Base-by-base conservation (phyloP, 164 flowering plant genomes). In the Piper betle region DNA sequence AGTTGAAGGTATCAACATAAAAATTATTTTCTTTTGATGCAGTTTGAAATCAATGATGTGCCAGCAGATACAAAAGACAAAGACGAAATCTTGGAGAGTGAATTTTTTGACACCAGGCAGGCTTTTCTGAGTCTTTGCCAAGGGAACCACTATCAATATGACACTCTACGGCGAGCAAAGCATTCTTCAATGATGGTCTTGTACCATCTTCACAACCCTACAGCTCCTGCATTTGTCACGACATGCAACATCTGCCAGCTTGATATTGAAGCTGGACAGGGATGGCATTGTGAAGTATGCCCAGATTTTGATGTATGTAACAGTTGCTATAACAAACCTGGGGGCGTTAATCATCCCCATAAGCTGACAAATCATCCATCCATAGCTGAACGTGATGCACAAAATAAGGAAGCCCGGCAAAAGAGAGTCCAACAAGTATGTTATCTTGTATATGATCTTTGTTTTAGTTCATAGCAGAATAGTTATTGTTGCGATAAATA, bases 171-270 rank as follows among this genome's bases (percentile, higher is more conserved):
- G 50, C 83, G 99, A 53, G 99, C 99, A 17, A 93, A 93, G 67
- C 99, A 93, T 75, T 93, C 99, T 17, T 91, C 99, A 13, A 93
- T 93, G 97, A 93, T 93, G 99, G 93, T 93, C 69, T 84, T 93
- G 53, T 91, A 93, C 69, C 97, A 93, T 81, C 96, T 93, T 59
- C 99, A 93, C 62, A 93, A 94, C 73, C 99, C 99, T 41, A 94
- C 99, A 55, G 99, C 95, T 57, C 99, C 97, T 53, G 99, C 99
- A 55, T 91, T 91, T 79, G 97, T 94, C 55, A 91, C 87, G 6
- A 85, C 93, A 55, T 94, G 99, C 77, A 80, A 83, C 61, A 59
- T 76, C 50, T 94, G 99, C 67, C 80, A 72, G 68, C 79, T 78
- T 48, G 99, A 94, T 74, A 84, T 94, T 64, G 99, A 94, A 80